Conservation (phyloP, 345 rosid genomes). For the rapeseed (Brassica napus) region DNA sequence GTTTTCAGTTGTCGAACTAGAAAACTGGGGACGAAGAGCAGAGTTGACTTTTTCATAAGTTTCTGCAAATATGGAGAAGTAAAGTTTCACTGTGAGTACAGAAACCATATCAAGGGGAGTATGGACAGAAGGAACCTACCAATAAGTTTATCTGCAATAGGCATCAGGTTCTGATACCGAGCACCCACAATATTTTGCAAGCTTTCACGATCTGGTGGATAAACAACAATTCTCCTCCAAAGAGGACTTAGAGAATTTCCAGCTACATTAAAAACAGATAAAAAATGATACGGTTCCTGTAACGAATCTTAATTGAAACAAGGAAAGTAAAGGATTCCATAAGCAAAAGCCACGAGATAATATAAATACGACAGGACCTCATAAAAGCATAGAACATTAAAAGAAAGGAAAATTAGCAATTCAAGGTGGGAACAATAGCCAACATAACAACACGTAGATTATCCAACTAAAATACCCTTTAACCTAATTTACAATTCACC, state of each 20-base stretch:
- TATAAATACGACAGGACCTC: constrained; percentile 2
- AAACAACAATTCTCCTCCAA: constrained; percentile 89
- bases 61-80: constrained; percentile 52
- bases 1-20: constrained; percentile 43
- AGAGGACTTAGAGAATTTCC: constrained; percentile 60
- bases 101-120: constrained; percentile 12
- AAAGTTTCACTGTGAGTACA: constrained; percentile 23
- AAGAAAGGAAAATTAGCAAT: constrained; percentile 2
- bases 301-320: constrained; percentile 9
- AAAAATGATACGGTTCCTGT: neutral
- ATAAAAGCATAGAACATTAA: constrained; percentile 1
- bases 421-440: constrained; percentile 1
- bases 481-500: constrained; percentile 10
- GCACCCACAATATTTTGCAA: constrained; percentile 56
- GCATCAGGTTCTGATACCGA: constrained; percentile 69
- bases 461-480: constrained; percentile 12
- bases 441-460: constrained; percentile 8
- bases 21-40: constrained; percentile 39
- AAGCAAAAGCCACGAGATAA: neutral
- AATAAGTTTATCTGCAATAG: constrained; percentile 60
- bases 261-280: constrained; percentile 44
- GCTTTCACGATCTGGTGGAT: constrained; percentile 63
- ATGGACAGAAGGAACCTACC: constrained; percentile 51
- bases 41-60: constrained; percentile 59
- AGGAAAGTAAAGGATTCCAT: constrained; percentile 3